Conservation (phyloP, 345 rosid genomes). For the Carallia pectinifolia region DNA sequence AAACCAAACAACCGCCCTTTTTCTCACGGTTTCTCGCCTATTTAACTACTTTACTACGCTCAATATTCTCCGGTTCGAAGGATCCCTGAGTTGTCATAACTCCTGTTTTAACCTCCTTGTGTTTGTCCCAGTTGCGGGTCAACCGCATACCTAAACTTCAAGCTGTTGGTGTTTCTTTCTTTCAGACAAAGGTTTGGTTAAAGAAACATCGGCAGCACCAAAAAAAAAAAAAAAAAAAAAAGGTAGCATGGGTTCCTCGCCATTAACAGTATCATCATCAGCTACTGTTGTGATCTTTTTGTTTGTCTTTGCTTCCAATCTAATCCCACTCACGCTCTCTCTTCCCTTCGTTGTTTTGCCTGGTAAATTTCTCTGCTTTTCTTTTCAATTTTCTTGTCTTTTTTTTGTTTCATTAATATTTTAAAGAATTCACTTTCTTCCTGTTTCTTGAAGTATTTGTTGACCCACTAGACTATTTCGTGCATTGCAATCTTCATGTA, state of each 20-base stretch:
- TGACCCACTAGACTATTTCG: too few relatives aligned
- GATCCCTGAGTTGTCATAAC: too few relatives aligned
- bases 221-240: not conserved
- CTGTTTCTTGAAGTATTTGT: too few relatives aligned
- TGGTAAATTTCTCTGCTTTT: slow-evolving; percentile 38
- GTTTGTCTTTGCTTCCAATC: slow-evolving; percentile 11
- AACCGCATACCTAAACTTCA: not conserved
- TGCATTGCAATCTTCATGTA: too few relatives aligned
- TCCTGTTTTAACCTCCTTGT: not conserved
- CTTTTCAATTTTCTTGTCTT: not conserved
- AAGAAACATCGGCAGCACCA: not conserved
- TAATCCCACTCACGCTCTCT: slow-evolving; percentile 37
- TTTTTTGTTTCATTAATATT: not conserved
- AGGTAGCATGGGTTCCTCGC: not conserved
- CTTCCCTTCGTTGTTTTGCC: slow-evolving; percentile 76
- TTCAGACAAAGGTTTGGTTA: not conserved
- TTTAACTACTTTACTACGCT: too few relatives aligned
- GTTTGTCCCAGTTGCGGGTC: not conserved
- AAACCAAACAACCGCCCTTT: too few relatives aligned
- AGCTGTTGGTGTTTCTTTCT: not conserved
- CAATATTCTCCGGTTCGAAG: too few relatives aligned
- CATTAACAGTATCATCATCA: not conserved
- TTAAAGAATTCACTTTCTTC: not conserved
- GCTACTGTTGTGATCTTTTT: not conserved
- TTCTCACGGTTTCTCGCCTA: too few relatives aligned